Base-by-base conservation (phyloP, 164 flowering plant genomes). In the Vitis amurensis region DNA sequence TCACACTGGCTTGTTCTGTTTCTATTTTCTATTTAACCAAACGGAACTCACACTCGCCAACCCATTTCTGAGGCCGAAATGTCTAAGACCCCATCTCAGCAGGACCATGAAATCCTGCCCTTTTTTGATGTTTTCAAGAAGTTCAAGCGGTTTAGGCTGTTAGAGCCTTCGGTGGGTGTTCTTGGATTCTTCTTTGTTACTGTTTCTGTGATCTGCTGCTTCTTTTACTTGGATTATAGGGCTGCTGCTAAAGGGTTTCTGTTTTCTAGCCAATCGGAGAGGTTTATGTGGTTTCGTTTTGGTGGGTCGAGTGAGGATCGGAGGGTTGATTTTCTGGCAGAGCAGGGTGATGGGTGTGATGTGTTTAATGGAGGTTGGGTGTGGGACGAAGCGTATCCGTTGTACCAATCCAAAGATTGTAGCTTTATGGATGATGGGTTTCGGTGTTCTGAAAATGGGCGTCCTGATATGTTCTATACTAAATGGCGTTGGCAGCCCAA, bases 401-500 rank as follows among this genome's bases (percentile, higher is more conserved):
- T 92, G 81, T 92, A 92, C 70, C 75, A 83, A 29, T 85, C 94
- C 5, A 83, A 57, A 71, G 87, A 84, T 82, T 92, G 97, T 68
- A 71, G 68, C 13, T 84, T 89, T 68, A 14, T 92, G 72, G 97
- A 92, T 79, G 79, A 69, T 0, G 97, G 97, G 16, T 92, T 92
- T 81, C 76, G 97, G 64, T 92, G 96, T 56, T 67, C 79, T 49
- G 96, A 90, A 69, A 88, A 89, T 79, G 94, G 98, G 2, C 78
- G 98, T 59, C 92, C 85, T 56, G 98, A 94, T 79, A 71, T 70
- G 31, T 85, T 86, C 74, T 92, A 86, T 75, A 93, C 91, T 57
- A 90, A 93, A 70, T 95, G 96, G 98, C 81, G 98, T 62, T 95
- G 99, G 99, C 98, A 95, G 59, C 99, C 99, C 27, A 90, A 68